Percentiles rank a stretch among this genome's conserved stretches.
Evolutionary conservation across 1,139 yeast species (phyloP).

Genomic region (Pneumocystis wakefieldiae): DNA sequence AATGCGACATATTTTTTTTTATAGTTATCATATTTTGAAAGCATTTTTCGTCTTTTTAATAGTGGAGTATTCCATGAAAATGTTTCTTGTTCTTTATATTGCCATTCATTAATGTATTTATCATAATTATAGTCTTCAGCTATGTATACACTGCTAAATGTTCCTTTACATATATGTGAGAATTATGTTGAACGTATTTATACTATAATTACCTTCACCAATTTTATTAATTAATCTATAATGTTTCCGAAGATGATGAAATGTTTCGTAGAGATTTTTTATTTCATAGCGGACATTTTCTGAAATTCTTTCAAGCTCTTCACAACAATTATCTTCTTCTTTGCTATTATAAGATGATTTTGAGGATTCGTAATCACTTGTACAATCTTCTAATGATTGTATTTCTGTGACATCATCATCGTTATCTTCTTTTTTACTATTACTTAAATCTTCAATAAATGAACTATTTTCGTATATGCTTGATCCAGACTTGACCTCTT

Average conservation of each 20-base stretch:
- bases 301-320: slow-evolving; percentile 5
- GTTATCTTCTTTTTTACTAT: not conserved
- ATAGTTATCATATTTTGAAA: not conserved
- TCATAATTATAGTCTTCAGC: slow-evolving; percentile 48
- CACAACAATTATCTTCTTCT: slow-evolving; percentile 9
- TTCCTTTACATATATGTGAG: slow-evolving; percentile 32
- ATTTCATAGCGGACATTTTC: slow-evolving; percentile 50
- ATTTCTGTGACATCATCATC: slow-evolving; percentile 3
- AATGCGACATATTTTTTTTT: slow-evolving; percentile 51
- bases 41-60: slow-evolving; percentile 2
- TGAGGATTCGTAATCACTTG: not conserved
- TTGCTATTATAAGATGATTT: not conserved
- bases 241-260: slow-evolving; percentile 44
- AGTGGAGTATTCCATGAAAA: slow-evolving; percentile 1
- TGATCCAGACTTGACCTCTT: not conserved
- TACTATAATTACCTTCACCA: slow-evolving; percentile 40
- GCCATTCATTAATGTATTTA: slow-evolving; percentile 20
- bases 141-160: slow-evolving; percentile 79
- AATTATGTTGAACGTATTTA: not conserved
- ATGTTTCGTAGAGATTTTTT: slow-evolving; percentile 43
- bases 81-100: slow-evolving; percentile 9
- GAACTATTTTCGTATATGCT: slow-evolving; percentile 3
- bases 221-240: slow-evolving; percentile 66
- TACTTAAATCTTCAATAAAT: slow-evolving; percentile 8
- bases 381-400: slow-evolving; percentile 14